Conservation (phyloP, 768 basidiomycete species). For the Pseudohyphozyma bogoriensis region DNA sequence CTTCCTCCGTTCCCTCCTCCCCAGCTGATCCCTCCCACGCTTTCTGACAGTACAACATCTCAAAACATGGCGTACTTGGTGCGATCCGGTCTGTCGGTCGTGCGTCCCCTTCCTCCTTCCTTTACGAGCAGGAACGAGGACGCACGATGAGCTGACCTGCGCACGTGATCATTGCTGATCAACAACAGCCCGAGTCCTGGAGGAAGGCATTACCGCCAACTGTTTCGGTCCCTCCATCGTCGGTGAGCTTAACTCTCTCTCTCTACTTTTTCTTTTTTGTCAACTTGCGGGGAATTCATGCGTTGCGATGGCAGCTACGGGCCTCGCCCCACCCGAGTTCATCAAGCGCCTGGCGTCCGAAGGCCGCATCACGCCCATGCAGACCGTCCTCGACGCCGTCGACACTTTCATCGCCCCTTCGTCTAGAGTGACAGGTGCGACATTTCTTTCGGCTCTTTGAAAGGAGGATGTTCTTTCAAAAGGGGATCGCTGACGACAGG, state of each 20-base stretch:
- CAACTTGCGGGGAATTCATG: neutral
- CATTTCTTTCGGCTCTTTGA: too few species aligned
- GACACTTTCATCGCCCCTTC: constrained; percentile 15
- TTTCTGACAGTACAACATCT: neutral
- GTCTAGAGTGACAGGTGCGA: constrained; percentile 13
- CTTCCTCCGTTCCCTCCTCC: too few species aligned
- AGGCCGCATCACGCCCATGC: constrained; percentile 19
- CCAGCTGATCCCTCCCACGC: neutral
- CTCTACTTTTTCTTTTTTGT: too few species aligned
- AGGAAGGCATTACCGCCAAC: constrained; percentile 27
- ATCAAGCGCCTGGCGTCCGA: constrained; percentile 12
- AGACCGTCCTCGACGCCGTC: constrained; percentile 14
- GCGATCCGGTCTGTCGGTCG: constrained; percentile 8
- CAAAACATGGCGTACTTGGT: constrained; percentile 19
- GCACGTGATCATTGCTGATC: too few species aligned
- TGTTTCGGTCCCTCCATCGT: constrained; percentile 24
- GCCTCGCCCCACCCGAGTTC: constrained; percentile 16
- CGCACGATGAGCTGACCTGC: too few species aligned
- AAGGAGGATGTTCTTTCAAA: too few species aligned
- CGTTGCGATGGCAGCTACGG: constrained; percentile 15
- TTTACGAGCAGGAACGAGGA: too few species aligned
- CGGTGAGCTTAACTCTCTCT: neutral
- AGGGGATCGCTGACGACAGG: neutral
- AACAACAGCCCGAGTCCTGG: constrained; percentile 16
- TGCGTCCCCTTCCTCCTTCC: too few species aligned